Evolutionary conservation across 495 filamentous ascomycete species (phyloP), one percentile per base, ranked within the genome.

Genomic region (Articulospora tetracladia): DNA sequence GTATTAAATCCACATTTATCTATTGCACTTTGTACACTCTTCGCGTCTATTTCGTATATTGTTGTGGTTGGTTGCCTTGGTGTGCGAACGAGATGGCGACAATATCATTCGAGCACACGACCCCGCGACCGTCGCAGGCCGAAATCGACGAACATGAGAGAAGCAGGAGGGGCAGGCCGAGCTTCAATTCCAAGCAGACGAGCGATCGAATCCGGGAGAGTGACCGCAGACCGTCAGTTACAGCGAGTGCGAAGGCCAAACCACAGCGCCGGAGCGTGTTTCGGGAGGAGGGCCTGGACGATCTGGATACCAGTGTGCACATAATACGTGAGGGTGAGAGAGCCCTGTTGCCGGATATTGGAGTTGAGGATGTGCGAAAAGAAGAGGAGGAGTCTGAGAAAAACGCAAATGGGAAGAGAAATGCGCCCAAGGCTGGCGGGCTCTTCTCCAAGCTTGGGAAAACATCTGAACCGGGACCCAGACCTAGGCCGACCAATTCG

Each of bases 141-240:
- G 15, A 7, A 19, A 8, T 44, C n/a, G 39, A 44, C 3, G 39
- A 44, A 17, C 39, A 44, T 19, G 39, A 44, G 39, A n/a, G 39
- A 3, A 17, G 39, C 11, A 44, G 39, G 39, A 44, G 39, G 39
- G 39, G 39, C 15, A 44, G 76, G n/a, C 77, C 77, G 26, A 72
- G 68, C 56, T 79, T 80, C 60, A 75, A 75, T 66, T 76, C 78
- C 20, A 63, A 66, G 60, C 67, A 70, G 44, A 79, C 78, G 13
- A 62, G 71, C 62, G 75, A 79, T 65, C 70, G 77, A 49, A 57
- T 79, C 26, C 73, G 75, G 57, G 77, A 79, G 67, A 66, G 73
- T 46, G 73, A 70, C 46, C 56, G 62, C 11, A 66, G 57, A 28
- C 66, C 66, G 6, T 70, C 70, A 1, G 62, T 64, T 24, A 73